Percentiles rank a stretch among this genome's conserved stretches.
These are phyloP conservation scores for Clavaria fumosa DNA, from an alignment of 768 basidiomycete genomes.

Conservation along the genomic window DNA sequence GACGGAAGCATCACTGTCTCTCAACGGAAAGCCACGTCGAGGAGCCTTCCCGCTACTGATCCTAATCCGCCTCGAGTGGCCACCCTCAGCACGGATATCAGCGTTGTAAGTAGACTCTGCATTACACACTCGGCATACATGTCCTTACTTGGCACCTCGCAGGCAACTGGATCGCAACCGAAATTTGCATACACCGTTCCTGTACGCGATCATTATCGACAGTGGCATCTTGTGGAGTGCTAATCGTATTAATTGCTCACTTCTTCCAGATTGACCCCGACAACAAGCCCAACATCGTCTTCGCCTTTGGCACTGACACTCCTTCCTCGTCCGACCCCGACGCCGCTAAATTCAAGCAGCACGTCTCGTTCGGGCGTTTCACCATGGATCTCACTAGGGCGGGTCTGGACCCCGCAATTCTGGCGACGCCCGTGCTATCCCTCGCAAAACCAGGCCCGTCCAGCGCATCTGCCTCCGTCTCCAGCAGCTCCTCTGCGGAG, in stretches of 20 bases:
- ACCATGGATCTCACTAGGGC: slow-evolving; percentile 34
- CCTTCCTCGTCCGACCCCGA: slow-evolving; percentile 31
- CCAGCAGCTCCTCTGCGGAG: slow-evolving; percentile 20
- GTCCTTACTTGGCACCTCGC: slow-evolving; percentile 7
- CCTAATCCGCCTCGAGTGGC: slow-evolving; percentile 37
- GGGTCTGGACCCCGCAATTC: slow-evolving; percentile 12
- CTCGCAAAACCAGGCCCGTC: slow-evolving; percentile 10
- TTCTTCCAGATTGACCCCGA: slow-evolving; percentile 26
- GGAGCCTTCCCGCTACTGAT: slow-evolving; percentile 44
- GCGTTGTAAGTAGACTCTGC: slow-evolving; percentile 20
- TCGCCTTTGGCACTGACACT: slow-evolving; percentile 35
- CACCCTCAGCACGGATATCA: slow-evolving; percentile 20
- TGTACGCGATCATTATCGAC: slow-evolving; percentile 18
- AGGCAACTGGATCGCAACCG: slow-evolving; percentile 29
- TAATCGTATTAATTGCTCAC: neutral
- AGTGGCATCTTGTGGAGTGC: neutral
- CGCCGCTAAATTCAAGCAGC: slow-evolving; percentile 33
- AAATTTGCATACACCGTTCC: slow-evolving; percentile 36
- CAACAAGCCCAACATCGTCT: slow-evolving; percentile 35
- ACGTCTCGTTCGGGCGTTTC: slow-evolving; percentile 27
- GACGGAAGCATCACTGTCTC: slow-evolving; percentile 50
- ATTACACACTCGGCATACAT: too few species aligned
- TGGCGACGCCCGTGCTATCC: slow-evolving; percentile 1
- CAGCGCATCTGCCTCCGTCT: slow-evolving; percentile 7
- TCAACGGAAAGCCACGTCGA: slow-evolving; percentile 37